Evolutionary conservation across 1,284 basidiomycete species (phyloP), one percentile per base, ranked within the genome.

Genomic region (Papiliotrema flavescens): DNA sequence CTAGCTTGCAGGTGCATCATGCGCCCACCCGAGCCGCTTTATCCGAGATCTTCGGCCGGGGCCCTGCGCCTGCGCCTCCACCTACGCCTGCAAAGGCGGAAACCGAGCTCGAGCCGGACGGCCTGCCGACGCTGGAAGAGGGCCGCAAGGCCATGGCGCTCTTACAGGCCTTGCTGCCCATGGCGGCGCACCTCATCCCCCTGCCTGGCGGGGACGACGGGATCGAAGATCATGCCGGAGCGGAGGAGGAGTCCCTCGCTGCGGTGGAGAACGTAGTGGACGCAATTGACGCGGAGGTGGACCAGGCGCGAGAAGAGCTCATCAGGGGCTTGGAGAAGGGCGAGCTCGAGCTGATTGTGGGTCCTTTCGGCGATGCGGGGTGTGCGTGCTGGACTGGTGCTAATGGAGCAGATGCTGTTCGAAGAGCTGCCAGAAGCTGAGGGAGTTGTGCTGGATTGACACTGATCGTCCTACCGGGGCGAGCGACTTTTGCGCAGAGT

Each of bases 391-490:
- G n/a, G n/a, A n/a, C n/a, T n/a, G n/a, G n/a, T n/a, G 28, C 28
- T 32, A 11, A 32, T 32, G 28, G 6, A 32, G 28, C 39, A 57
- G 56, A 57, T 63, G 58, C 49, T 63, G 13, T 63, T 60, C 34
- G 61, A 63, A 52, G 58, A 63, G 50, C 50, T 55, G 34, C 55
- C 55, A 36, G 47, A 48, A 34, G 45, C n/a, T 17, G 45, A 32
- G 17, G 26, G 28, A 32, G 28, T 32, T 32, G 28, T 32, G 28
- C 28, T 32, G 5, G 28, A 41, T 22, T 41, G 39, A n/a, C 11
- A 37, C 36, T n/a, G n/a, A n/a, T n/a, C n/a, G n/a, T n/a, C n/a
- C n/a, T n/a, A n/a, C 11, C 28, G 28, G 28, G 28, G 28, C 28
- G 28, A 32, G 28, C 11, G 5, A 11, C 11, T 32, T 32, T 32